These are phyloP conservation scores for Lophiostoma macrostomum DNA, from an alignment of 495 filamentous ascomycete species.

Conservation along the genomic window DNA sequence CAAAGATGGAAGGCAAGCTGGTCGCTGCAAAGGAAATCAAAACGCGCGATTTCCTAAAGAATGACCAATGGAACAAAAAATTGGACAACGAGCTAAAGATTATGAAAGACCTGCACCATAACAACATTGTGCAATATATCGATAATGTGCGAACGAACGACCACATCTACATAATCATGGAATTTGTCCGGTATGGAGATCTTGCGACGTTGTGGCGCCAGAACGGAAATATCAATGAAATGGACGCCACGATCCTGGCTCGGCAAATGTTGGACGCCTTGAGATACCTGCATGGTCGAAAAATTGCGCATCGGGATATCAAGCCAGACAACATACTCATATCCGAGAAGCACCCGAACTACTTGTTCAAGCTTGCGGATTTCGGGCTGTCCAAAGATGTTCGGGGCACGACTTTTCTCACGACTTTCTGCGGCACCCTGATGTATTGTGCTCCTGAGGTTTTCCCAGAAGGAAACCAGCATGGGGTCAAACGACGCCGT, in stretches of 20 bases:
- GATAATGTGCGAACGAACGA: slow-evolving; percentile 75
- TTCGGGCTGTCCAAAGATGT: slow-evolving; percentile 94
- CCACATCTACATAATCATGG: slow-evolving; percentile 93
- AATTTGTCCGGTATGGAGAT: slow-evolving; percentile 82
- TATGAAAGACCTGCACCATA: slow-evolving; percentile 77
- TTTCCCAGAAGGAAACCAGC: slow-evolving; percentile 59
- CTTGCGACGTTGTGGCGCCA: slow-evolving; percentile 66
- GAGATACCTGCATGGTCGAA: slow-evolving; percentile 78
- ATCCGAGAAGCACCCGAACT: slow-evolving; percentile 62
- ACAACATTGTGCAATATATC: slow-evolving; percentile 87
- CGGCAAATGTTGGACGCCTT: slow-evolving; percentile 76
- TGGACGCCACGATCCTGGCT: slow-evolving; percentile 64
- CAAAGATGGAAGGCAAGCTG: slow-evolving; percentile 71
- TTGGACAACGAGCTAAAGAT: slow-evolving; percentile 95
- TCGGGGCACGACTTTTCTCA: slow-evolving; percentile 81
- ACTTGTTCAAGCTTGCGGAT: slow-evolving; percentile 87
- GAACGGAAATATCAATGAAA: slow-evolving; percentile 61
- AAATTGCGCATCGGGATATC: slow-evolving; percentile 93
- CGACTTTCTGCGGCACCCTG: slow-evolving; percentile 94
- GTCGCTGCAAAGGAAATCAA: slow-evolving; percentile 91
- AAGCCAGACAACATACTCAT: slow-evolving; percentile 98
- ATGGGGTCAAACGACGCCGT: slow-evolving; percentile 52
- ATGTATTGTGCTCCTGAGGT: slow-evolving; percentile 96
- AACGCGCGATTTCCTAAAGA: slow-evolving; percentile 84
- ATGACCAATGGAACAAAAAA: slow-evolving; percentile 76